phyloP scores from a whole-genome alignment of 345 rosid genomes.

The Passiflora organensis region DNA sequence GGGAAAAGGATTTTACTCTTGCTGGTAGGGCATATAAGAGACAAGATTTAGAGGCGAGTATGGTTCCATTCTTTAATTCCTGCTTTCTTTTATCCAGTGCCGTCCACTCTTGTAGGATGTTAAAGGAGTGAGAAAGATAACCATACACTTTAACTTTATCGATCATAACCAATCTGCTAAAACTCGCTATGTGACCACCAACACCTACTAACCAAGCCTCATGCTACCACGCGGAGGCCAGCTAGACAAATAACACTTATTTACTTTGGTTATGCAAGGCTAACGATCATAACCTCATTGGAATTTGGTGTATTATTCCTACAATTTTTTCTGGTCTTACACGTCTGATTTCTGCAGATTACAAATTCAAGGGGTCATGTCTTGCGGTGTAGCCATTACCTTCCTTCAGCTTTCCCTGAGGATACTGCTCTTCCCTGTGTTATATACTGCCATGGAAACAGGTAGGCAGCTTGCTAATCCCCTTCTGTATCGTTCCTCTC shows the following conservation, averaged over 20 bases:
- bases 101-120: background rate
- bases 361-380: slow-evolving; percentile 26
- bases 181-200: too few species aligned
- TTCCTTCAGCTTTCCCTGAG: slow-evolving; percentile 25
- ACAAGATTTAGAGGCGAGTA: slow-evolving; percentile 34
- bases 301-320: too few species aligned
- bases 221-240: too few species aligned
- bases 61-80: slow-evolving; percentile 2
- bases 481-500: too few species aligned
- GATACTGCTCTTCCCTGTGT: slow-evolving; percentile 33
- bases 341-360: slow-evolving; percentile 18
- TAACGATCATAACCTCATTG: too few species aligned
- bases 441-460: slow-evolving; percentile 34
- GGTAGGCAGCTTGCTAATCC: slow-evolving; percentile 7
- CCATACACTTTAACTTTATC: too few species aligned
- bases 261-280: too few species aligned
- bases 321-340: background rate
- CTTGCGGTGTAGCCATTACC: slow-evolving; percentile 27
- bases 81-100: background rate
- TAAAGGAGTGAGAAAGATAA: too few species aligned
- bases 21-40: slow-evolving; percentile 30
- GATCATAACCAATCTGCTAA: too few species aligned
- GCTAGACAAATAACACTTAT: too few species aligned
- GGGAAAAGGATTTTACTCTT: slow-evolving; percentile 32
- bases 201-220: too few species aligned